Conservation (phyloP, 345 rosid species). For the Murraya koenigii region DNA sequence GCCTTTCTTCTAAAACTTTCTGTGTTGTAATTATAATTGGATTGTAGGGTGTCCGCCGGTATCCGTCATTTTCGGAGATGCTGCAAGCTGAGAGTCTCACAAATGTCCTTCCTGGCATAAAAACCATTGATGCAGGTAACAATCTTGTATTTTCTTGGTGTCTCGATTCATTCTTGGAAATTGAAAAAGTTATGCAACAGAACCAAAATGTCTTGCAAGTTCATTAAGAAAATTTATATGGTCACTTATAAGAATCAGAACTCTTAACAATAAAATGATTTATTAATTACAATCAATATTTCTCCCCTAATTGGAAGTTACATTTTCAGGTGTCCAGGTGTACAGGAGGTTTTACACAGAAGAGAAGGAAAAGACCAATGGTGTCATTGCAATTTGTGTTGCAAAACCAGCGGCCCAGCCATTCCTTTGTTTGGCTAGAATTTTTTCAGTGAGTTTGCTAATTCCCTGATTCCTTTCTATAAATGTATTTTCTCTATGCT, state of each 20-base stretch:
- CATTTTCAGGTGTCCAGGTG: conserved; percentile 37
- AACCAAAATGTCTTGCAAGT: not conserved
- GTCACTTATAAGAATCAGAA: not conserved
- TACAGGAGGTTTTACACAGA: conserved; percentile 47
- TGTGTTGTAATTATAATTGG: conserved; percentile 7
- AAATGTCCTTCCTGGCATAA: conserved; percentile 64
- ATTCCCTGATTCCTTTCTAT: not conserved
- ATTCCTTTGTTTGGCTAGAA: conserved; percentile 32
- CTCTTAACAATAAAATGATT: not conserved
- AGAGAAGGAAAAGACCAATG: conserved; percentile 43
- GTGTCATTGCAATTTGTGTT: conserved; percentile 43
- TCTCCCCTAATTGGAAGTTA: not conserved
- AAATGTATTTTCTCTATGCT: not conserved
- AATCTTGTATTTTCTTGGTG: not conserved
- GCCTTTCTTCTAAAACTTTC: not conserved
- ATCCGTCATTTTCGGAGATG: conserved; percentile 67
- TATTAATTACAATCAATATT: not conserved
- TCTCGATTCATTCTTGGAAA: not conserved
- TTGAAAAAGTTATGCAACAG: not conserved
- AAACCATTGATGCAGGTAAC: conserved; percentile 66
- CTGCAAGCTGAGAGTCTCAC: conserved; percentile 53
- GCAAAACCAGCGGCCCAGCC: conserved; percentile 38
- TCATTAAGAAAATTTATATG: not conserved
- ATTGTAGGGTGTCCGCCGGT: conserved; percentile 46
- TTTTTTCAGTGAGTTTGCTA: conserved; percentile 34